A percentile compares a stretch with the other conserved stretches of the same genome.
These are phyloP conservation scores for Spinellus fusiger DNA, from an alignment of 192 early-diverging fungal species.

Conservation along the genomic window DNA sequence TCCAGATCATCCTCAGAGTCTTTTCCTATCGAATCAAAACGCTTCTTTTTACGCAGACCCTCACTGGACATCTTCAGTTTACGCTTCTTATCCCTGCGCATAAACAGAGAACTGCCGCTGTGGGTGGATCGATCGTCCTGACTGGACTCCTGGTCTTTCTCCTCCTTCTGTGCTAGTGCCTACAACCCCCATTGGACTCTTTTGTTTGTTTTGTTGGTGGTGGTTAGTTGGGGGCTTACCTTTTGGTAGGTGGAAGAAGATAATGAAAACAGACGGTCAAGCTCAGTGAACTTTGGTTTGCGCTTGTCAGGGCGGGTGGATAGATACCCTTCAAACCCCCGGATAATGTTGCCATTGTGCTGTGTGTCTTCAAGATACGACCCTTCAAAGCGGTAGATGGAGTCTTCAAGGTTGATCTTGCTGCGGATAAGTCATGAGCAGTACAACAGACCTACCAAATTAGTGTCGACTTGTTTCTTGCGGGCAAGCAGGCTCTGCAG, in stretches of 20 bases:
- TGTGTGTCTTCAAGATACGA: slow-evolving; percentile 87
- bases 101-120: neutral
- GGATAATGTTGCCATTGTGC: slow-evolving; percentile 79
- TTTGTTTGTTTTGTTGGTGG: neutral
- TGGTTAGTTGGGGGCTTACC: too few species aligned
- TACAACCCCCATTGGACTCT: neutral
- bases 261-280: slow-evolving; percentile 81
- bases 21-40: slow-evolving; percentile 11
- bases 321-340: slow-evolving; percentile 86
- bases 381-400: slow-evolving; percentile 82
- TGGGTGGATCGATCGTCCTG: slow-evolving; percentile 20
- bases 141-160: slow-evolving; percentile 25
- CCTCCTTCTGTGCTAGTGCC: slow-evolving; percentile 26
- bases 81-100: slow-evolving; percentile 22
- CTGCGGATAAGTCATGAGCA: slow-evolving; percentile 9
- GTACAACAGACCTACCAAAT: slow-evolving; percentile 43
- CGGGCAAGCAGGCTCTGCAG: slow-evolving; percentile 63
- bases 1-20: slow-evolving; percentile 15
- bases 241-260: slow-evolving; percentile 43
- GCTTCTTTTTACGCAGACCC: slow-evolving; percentile 18
- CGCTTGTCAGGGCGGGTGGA: slow-evolving; percentile 50
- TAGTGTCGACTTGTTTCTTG: slow-evolving; percentile 78
- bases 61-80: slow-evolving; percentile 2
- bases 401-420: slow-evolving; percentile 58
- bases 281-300: slow-evolving; percentile 67